These are phyloP conservation scores for Durusdinium trenchii DNA, from an alignment of 73 alveolate species.

Conservation along the genomic window DNA sequence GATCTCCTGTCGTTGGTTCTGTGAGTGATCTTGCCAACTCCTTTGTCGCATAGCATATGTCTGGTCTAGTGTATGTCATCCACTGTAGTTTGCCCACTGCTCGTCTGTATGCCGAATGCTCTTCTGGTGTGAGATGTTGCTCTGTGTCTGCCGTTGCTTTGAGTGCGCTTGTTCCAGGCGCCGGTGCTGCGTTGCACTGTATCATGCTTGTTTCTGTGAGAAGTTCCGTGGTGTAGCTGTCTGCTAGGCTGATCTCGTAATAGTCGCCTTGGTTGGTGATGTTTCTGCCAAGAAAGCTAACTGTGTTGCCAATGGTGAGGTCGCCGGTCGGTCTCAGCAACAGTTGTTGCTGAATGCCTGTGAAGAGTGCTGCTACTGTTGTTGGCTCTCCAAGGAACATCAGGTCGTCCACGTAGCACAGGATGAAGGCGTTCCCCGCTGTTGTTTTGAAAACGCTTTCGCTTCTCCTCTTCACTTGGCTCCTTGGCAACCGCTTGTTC, in stretches of 20 bases:
- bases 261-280: constrained; percentile 15
- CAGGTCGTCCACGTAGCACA: constrained; percentile 24
- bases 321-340: not conserved
- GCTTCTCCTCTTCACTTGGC: too few relatives aligned
- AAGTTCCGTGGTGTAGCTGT: not conserved
- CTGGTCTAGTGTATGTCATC: constrained; percentile 36
- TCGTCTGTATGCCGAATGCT: not conserved
- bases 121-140: not conserved
- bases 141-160: too few relatives aligned
- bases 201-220: not conserved
- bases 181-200: not conserved
- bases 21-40: constrained; percentile 4
- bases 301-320: not conserved
- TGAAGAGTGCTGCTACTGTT: not conserved
- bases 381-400: not conserved
- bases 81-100: constrained; percentile 35
- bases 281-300: not conserved
- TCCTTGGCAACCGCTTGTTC: too few relatives aligned
- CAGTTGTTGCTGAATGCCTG: not conserved
- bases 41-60: constrained; percentile 44
- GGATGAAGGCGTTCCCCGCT: not conserved
- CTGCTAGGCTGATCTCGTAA: not conserved
- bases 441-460: not conserved
- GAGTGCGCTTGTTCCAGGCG: not conserved
- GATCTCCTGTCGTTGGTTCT: not conserved